Evolutionary conservation across 2,329 filamentous ascomycete species (phyloP).

Genomic region (Huntiella abstrusa): DNA sequence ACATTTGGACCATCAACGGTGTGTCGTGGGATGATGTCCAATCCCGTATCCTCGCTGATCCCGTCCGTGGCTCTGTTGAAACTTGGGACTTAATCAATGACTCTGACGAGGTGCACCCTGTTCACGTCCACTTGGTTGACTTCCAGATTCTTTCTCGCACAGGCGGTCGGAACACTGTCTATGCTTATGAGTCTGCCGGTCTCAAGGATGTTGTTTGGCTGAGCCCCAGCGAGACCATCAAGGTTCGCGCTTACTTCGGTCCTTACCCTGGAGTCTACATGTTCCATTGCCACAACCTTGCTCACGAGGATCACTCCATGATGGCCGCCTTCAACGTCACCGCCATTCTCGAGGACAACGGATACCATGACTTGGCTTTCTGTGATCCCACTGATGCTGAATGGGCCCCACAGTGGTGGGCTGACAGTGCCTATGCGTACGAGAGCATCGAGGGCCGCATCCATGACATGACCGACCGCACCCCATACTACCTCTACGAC

Average conservation of each 20-base stretch:
- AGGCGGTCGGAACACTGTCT: conserved; percentile 23
- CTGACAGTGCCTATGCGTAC: neutral
- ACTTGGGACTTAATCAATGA: conserved; percentile 32
- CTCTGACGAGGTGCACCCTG: conserved; percentile 31
- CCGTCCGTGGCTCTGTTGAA: conserved; percentile 27
- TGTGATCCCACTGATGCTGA: conserved; percentile 21
- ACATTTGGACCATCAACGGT: conserved; percentile 33
- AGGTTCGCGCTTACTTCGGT: conserved; percentile 30
- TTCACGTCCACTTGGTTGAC: conserved; percentile 40
- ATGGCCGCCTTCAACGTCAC: conserved; percentile 29
- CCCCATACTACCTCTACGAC: conserved; percentile 8
- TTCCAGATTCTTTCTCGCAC: conserved; percentile 32
- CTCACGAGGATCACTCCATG: conserved; percentile 28
- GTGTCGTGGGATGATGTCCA: conserved; percentile 26
- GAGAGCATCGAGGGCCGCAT: conserved; percentile 2
- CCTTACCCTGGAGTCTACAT: conserved; percentile 34
- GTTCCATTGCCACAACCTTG: conserved; percentile 29
- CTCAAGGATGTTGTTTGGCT: conserved; percentile 41
- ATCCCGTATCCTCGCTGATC: conserved; percentile 29
- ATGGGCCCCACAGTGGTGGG: conserved; percentile 15
- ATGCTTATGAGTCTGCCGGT: conserved; percentile 33
- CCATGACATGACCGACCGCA: conserved; percentile 3
- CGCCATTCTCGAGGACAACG: conserved; percentile 17
- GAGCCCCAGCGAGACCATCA: conserved; percentile 28
- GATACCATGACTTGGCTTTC: conserved; percentile 22